phyloP scores from a whole-genome alignment of 345 rosid genomes.

The Raphanus sativus region DNA sequence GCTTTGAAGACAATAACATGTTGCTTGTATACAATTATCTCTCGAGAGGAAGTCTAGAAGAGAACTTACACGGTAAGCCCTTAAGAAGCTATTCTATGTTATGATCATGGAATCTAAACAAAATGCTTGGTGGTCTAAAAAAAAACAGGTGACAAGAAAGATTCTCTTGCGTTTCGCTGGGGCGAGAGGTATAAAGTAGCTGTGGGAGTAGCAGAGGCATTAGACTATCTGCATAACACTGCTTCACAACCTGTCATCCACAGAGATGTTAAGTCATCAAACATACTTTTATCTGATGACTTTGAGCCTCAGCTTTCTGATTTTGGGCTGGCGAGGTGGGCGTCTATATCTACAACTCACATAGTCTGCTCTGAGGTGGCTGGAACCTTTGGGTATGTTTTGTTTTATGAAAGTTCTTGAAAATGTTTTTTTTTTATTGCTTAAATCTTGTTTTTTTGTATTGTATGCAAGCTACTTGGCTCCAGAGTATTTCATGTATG shows the following conservation, averaged over 20 bases:
- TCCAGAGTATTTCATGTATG: constrained; percentile 95
- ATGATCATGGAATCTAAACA: constrained; percentile 24
- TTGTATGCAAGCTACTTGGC: constrained; percentile 82
- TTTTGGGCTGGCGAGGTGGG: constrained; percentile 92
- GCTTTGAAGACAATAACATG: constrained; percentile 64
- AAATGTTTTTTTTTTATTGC: not conserved
- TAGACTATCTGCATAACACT: constrained; percentile 72
- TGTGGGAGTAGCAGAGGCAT: constrained; percentile 82
- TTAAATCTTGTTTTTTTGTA: not conserved
- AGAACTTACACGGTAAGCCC: constrained; percentile 80
- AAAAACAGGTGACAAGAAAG: constrained; percentile 61
- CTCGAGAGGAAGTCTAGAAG: constrained; percentile 92
- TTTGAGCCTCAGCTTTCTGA: constrained; percentile 97
- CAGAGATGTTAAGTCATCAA: constrained; percentile 96
- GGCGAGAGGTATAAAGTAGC: constrained; percentile 80
- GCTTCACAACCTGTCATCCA: constrained; percentile 71
- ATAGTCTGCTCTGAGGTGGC: constrained; percentile 76
- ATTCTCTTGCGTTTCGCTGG: constrained; percentile 65
- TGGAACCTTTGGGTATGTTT: constrained; percentile 91
- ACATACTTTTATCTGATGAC: constrained; percentile 75
- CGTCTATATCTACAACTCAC: constrained; percentile 58
- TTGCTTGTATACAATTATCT: constrained; percentile 81
- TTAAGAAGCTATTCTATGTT: not conserved
- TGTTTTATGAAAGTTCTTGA: constrained; percentile 4
- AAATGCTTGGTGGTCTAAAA: too few relatives aligned